phyloP scores from a whole-genome alignment of 169 alveolate species.

The Plasmodium yoelii region DNA sequence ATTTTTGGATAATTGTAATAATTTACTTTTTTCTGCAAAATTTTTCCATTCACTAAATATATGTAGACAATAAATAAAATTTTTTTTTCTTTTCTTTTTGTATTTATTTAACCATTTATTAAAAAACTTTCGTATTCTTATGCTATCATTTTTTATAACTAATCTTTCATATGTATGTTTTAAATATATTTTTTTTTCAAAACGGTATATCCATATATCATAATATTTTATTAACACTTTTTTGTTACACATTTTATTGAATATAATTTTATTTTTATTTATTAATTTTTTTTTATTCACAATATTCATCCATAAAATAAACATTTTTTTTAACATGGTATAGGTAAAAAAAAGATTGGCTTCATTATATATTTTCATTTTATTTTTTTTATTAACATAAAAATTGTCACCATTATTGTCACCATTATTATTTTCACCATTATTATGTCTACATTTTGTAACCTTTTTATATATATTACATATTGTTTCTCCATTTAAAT shows the following conservation, averaged over 20 bases:
- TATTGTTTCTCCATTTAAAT: constrained; percentile 34
- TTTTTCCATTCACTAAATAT: constrained; percentile 63
- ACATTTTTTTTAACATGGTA: constrained; percentile 3
- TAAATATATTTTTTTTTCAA: constrained; percentile 30
- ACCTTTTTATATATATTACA: constrained; percentile 16
- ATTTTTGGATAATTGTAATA: background rate
- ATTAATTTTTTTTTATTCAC: constrained; percentile 8
- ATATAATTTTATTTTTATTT: background rate
- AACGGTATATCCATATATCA: constrained; percentile 28
- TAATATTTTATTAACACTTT: constrained; percentile 21
- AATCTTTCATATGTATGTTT: constrained; percentile 14
- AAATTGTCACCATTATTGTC: background rate
- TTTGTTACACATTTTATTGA: background rate
- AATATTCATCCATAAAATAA: constrained; percentile 3
- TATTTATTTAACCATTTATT: constrained; percentile 39
- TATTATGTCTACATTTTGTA: background rate
- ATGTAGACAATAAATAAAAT: constrained; percentile 49
- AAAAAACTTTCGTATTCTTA: background rate
- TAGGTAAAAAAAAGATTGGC: constrained; percentile 31
- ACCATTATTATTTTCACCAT: background rate
- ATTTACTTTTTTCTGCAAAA: constrained; percentile 19
- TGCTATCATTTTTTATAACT: constrained; percentile 17
- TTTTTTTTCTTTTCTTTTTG: constrained; percentile 35
- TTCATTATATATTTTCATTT: constrained; percentile 38
- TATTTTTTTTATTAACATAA: background rate